phyloP scores from a whole-genome alignment of 768 basidiomycete genomes.

The Rhizopogon salebrosus region DNA sequence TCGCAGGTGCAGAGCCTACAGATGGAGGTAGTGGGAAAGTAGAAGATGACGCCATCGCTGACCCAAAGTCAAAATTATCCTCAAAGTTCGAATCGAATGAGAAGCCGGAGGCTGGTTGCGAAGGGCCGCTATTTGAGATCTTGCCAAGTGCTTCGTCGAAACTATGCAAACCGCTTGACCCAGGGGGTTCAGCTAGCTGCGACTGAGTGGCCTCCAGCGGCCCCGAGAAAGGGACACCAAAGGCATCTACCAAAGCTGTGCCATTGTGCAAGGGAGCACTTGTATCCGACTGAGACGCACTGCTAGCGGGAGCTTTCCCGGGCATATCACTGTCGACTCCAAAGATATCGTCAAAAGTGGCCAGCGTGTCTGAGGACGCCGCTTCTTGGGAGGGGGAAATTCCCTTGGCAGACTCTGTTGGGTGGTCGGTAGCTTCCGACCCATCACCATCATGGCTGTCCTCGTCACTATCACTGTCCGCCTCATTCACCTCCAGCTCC shows the following conservation, averaged over 20 bases:
- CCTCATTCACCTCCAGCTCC: slow-evolving; percentile 54
- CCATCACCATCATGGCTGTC: slow-evolving; percentile 23
- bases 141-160: slow-evolving; percentile 76
- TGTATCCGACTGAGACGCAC: slow-evolving; percentile 14
- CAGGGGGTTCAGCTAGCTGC: slow-evolving; percentile 14
- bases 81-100: slow-evolving; percentile 65
- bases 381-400: slow-evolving; percentile 9
- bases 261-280: slow-evolving; percentile 11
- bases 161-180: slow-evolving; percentile 38
- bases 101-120: slow-evolving; percentile 34
- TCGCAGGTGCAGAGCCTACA: slow-evolving; percentile 15
- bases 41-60: slow-evolving; percentile 31
- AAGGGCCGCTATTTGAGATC: slow-evolving; percentile 34
- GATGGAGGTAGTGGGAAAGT: slow-evolving; percentile 24
- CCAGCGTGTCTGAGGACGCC: slow-evolving; percentile 4
- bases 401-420: neutral
- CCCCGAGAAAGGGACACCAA: slow-evolving; percentile 30
- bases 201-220: slow-evolving; percentile 11
- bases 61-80: slow-evolving; percentile 59
- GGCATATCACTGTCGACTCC: slow-evolving; percentile 26
- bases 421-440: slow-evolving; percentile 7
- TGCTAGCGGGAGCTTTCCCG: slow-evolving; percentile 16
- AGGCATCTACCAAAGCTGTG: slow-evolving; percentile 28
- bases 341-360: slow-evolving; percentile 57
- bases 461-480: slow-evolving; percentile 48